Evolutionary conservation across 768 basidiomycete genomes (phyloP).

Genomic region (Lyophyllum atratum): DNA sequence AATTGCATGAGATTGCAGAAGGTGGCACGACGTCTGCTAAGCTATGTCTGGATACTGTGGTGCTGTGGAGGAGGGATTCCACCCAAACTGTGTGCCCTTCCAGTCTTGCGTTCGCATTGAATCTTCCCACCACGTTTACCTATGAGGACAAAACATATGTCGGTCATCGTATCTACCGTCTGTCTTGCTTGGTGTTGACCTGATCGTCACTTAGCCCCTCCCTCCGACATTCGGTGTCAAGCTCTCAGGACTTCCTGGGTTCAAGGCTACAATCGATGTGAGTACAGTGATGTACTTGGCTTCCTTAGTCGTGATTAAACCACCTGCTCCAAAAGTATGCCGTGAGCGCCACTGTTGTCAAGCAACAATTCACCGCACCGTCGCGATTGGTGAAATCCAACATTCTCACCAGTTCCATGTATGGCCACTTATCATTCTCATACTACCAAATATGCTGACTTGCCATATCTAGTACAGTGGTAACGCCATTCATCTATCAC

Average conservation of each 20-base stretch:
- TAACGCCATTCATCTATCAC: constrained; percentile 58
- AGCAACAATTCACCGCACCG: constrained; percentile 40
- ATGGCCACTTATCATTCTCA: constrained; percentile 21
- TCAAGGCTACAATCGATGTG: constrained; percentile 61
- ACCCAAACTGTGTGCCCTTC: constrained; percentile 48
- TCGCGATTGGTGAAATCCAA: constrained; percentile 47
- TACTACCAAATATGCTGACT: constrained; percentile 3
- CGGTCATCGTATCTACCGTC: constrained; percentile 10
- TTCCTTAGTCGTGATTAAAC: background rate
- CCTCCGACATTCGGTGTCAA: constrained; percentile 73
- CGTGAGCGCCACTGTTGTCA: constrained; percentile 53
- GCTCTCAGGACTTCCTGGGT: constrained; percentile 72
- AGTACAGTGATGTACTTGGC: constrained; percentile 10
- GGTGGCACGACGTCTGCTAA: constrained; percentile 58
- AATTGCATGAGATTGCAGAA: constrained; percentile 64
- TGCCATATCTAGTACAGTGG: constrained; percentile 43
- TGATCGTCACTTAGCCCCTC: constrained; percentile 48
- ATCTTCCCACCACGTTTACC: constrained; percentile 59
- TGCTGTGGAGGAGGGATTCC: constrained; percentile 60
- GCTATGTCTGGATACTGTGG: constrained; percentile 50
- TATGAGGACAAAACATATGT: constrained; percentile 63
- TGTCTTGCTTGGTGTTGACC: constrained; percentile 4
- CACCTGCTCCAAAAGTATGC: constrained; percentile 44
- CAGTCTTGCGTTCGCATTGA: constrained; percentile 53
- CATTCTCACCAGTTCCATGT: constrained; percentile 58